Conservation (phyloP, 129 eudicot species). For the Erigeron canadensis region DNA sequence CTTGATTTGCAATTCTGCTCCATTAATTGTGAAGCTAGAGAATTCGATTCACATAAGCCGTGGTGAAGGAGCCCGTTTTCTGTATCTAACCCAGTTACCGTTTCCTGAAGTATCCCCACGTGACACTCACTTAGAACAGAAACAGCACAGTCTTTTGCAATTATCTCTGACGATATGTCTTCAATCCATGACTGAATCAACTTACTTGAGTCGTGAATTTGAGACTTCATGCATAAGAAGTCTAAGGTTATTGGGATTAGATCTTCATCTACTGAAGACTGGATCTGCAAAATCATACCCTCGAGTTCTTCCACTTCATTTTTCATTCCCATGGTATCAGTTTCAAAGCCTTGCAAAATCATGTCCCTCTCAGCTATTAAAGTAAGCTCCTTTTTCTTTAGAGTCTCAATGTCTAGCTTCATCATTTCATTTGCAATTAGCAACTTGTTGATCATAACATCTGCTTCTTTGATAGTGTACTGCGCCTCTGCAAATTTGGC, state of each 20-base stretch:
- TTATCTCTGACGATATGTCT: constrained; percentile 82
- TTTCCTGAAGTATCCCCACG: constrained; percentile 72
- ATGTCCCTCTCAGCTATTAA: constrained; percentile 41
- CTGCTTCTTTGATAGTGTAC: constrained; percentile 83
- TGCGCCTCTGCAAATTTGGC: constrained; percentile 82
- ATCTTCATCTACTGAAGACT: constrained; percentile 39
- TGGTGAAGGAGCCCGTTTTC: constrained; percentile 69
- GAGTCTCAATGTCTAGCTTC: constrained; percentile 53
- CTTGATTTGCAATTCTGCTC: constrained; percentile 58
- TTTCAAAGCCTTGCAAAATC: constrained; percentile 35
- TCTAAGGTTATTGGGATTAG: constrained; percentile 44
- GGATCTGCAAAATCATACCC: constrained; percentile 46
- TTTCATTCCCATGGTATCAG: constrained; percentile 45
- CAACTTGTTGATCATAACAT: constrained; percentile 76
- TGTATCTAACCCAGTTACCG: constrained; percentile 64
- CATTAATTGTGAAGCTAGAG: constrained; percentile 49
- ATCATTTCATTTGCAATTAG: constrained; percentile 76
- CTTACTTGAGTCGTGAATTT: constrained; percentile 42
- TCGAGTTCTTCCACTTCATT: constrained; percentile 55
- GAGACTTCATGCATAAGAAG: constrained; percentile 48
- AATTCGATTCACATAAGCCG: constrained; percentile 63
- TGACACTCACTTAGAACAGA: constrained; percentile 86
- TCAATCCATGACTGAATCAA: constrained; percentile 62
- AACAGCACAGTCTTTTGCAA: constrained; percentile 68
- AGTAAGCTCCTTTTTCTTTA: constrained; percentile 44